Evolutionary conservation across 2,329 filamentous ascomycete genomes (phyloP), one percentile per base, ranked within the genome.

Genomic region (Fusarium sp.): DNA sequence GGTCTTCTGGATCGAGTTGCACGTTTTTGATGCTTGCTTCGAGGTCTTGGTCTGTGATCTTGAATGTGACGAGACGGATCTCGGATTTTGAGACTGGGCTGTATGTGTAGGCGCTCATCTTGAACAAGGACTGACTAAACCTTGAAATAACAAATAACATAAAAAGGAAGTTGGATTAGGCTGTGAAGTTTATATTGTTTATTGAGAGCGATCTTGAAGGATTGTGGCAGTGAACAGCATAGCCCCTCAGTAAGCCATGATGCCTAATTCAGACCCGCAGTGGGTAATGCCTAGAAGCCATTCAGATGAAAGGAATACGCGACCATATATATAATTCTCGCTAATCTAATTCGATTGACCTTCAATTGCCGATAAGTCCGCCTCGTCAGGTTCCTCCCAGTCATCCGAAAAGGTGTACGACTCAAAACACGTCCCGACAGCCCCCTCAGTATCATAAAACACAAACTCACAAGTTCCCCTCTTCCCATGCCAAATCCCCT

Each of bases 31-130:
- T 61, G 8, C 20, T 68, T 3, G 55, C 58, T 34, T 61, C 16
- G 2, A 72, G 70, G 5, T n/a, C n/a, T n/a, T 55, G 18, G 5
- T 56, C 25, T 12, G 43, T 29, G 2, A 24, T 8, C 3, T 57
- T 55, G 4, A 54, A 54, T 0, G 40, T 44, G 1, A 73, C 56
- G 1, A 73, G 63, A 5, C 71, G 70, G 24, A 73, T 73, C 16
- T 72, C 59, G 1, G 66, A 59, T 3, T 51, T 27, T 0, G 45
- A n/a, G 2, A 72, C 34, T 2, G 71, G 60, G 5, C 8, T 44
- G 27, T 73, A 73, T 5, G 18, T 42, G 46, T 71, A 73, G 11
- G 15, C 12, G 24, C 29, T 18, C 66, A 69, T 70, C 5, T 9
- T 38, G 9, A 12, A 5, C 1, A 15, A 25, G 4, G 2, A 18